A percentile compares a stretch with the other conserved stretches of the same genome.
These are phyloP conservation scores for Podosphaera aphanis DNA, from an alignment of 2,329 filamentous ascomycete species.

Conservation along the genomic window DNA sequence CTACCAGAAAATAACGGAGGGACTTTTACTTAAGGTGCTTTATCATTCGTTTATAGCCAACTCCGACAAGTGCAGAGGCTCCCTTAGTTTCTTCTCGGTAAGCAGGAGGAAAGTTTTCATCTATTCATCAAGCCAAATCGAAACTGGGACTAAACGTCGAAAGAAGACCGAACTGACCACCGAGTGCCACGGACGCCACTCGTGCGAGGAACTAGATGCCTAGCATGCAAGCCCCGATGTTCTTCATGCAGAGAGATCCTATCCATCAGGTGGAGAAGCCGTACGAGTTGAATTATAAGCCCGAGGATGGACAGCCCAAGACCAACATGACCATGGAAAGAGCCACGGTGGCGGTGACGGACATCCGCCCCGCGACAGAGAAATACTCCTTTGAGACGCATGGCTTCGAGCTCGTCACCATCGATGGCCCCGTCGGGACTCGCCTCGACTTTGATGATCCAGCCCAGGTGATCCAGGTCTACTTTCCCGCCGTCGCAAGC, in stretches of 20 bases:
- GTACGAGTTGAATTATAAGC: conserved; percentile 1
- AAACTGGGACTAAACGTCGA: too few relatives aligned
- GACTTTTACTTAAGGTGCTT: too few relatives aligned
- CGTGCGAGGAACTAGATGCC: too few relatives aligned
- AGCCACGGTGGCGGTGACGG: not conserved
- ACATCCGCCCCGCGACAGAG: not conserved
- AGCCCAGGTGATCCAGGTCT: not conserved
- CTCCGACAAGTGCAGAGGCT: too few relatives aligned
- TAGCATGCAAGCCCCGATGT: not conserved
- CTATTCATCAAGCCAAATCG: too few relatives aligned
- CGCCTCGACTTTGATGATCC: not conserved
- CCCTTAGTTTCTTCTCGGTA: too few relatives aligned
- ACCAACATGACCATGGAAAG: not conserved
- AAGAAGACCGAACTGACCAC: too few relatives aligned
- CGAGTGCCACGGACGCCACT: too few relatives aligned
- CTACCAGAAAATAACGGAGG: too few relatives aligned
- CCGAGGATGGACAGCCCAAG: not conserved
- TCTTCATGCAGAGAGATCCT: not conserved
- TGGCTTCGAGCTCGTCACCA: not conserved
- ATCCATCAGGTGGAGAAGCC: not conserved
- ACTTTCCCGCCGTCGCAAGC: not conserved
- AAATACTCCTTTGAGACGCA: not conserved
- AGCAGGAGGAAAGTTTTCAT: too few relatives aligned
- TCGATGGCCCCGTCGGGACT: not conserved
- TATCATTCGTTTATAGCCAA: too few relatives aligned